Evolutionary conservation across 768 basidiomycete species (phyloP).

Genomic region (Wakefieldia striispora): DNA sequence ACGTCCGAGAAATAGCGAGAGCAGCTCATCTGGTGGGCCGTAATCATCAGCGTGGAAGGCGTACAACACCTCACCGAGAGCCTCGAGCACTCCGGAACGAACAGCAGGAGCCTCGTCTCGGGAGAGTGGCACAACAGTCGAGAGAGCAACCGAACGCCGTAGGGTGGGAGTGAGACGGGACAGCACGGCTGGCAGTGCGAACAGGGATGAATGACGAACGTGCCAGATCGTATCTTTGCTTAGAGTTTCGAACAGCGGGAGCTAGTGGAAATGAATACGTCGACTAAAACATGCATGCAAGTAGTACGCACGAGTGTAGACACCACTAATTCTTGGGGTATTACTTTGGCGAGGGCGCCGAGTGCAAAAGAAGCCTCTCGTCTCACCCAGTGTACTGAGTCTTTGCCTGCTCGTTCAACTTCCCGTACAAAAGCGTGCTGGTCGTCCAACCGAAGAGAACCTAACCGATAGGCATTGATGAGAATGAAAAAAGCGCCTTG

Average conservation of each 20-base stretch:
- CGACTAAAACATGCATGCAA: slow-evolving; percentile 3
- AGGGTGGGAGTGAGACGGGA: slow-evolving; percentile 56
- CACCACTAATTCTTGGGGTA: slow-evolving; percentile 70
- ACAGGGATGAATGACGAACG: slow-evolving; percentile 85
- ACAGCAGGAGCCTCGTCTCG: slow-evolving; percentile 65
- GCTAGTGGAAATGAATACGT: slow-evolving; percentile 40
- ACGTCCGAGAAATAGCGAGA: slow-evolving; percentile 73
- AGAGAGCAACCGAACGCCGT: slow-evolving; percentile 63
- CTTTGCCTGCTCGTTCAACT: slow-evolving; percentile 63
- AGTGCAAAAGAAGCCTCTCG: slow-evolving; percentile 86
- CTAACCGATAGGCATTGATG: slow-evolving; percentile 32
- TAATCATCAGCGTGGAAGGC: slow-evolving; percentile 63
- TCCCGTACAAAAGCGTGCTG: slow-evolving; percentile 70
- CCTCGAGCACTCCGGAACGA: slow-evolving; percentile 77
- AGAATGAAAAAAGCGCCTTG: slow-evolving; percentile 3
- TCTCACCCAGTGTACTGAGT: slow-evolving; percentile 74
- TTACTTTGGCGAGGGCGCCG: slow-evolving; percentile 84
- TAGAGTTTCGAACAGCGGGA: slow-evolving; percentile 75
- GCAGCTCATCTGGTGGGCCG: slow-evolving; percentile 72
- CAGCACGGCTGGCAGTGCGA: slow-evolving; percentile 79
- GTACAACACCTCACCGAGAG: slow-evolving; percentile 86
- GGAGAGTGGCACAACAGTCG: slow-evolving; percentile 61
- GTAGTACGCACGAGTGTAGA: slow-evolving; percentile 53
- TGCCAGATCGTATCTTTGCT: slow-evolving; percentile 70
- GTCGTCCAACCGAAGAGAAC: slow-evolving; percentile 52